Base-by-base conservation (phyloP, 1,139 yeast species). In the Debaryomyces fabryi region DNA sequence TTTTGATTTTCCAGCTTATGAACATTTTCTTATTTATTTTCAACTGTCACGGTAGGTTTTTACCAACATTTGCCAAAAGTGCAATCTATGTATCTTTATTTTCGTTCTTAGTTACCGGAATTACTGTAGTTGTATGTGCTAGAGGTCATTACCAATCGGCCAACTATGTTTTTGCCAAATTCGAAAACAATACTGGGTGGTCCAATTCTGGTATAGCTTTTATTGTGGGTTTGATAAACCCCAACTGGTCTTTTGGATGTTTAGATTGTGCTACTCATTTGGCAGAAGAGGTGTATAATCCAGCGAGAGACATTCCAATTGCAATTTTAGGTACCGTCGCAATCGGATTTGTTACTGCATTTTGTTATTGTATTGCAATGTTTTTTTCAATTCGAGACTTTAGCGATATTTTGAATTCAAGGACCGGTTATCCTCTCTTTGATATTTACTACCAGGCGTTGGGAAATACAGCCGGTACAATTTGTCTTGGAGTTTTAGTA, bases 201-300 rank as follows among this genome's bases (percentile, higher is more conserved):
- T 52, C 63, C 15, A 60, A 69, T 12, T 57, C 73, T 7, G 78
- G 75, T 39, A 70, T 72, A 55, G 78, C 78, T 2, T 73, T 73
- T 53, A 71, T 74, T 52, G 73, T 73, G 32, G 78, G 78, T 10
- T 63, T 73, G 47, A 65, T 73, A 49, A 73, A 73, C 55, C 78
- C 78, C 21, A 70, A 72, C 53, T 74, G 78, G 78, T 65, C 76
- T 7, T 74, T 73, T 56, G 60, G 70, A 52, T 73, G 78, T 59
- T 65, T 73, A 46, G 78, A 73, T 57, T 68, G 72, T 52, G 78
- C 77, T 13, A 68, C 76, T 43, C 78, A 73, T 54, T 62, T 73
- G 58, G 71, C 77, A 16, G 78, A 73, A 61, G 78, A 73, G 56
- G 51, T 54, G 3, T 56, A 61, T 40, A 64, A 65, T 36, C 78